Percentiles rank a stretch among this genome's conserved stretches.
Evolutionary conservation across 169 alveolate species (phyloP).

Genomic region (Eimeria brunetti): DNA sequence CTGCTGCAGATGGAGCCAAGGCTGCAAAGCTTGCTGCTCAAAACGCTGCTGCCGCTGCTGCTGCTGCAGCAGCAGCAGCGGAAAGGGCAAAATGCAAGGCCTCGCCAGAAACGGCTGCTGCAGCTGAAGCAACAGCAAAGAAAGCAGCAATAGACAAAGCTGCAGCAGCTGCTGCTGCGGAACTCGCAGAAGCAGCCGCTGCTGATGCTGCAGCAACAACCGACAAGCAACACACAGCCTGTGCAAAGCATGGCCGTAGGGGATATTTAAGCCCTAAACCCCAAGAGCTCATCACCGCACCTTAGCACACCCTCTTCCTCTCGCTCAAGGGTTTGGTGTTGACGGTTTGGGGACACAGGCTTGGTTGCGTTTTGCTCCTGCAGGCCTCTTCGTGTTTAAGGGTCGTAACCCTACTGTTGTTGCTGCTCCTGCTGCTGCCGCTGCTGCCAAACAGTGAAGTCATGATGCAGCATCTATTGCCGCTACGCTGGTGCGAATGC

Average conservation of each 20-base stretch:
- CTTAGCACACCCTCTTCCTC: neutral
- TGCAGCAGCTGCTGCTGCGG: constrained; percentile 52
- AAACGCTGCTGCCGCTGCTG: constrained; percentile 27
- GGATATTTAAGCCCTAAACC: neutral
- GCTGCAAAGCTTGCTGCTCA: constrained; percentile 17
- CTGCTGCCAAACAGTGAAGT: constrained; percentile 11
- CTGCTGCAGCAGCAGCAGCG: constrained; percentile 47
- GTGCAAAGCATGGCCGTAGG: constrained; percentile 49
- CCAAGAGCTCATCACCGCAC: neutral
- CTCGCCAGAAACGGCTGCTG: constrained; percentile 36
- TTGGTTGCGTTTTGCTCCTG: constrained; percentile 8
- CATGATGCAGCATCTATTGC: too few species aligned
- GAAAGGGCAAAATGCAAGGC: constrained; percentile 26
- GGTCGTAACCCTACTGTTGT: constrained; percentile 16
- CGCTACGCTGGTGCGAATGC: neutral
- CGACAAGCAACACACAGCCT: constrained; percentile 2
- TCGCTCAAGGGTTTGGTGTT: neutral
- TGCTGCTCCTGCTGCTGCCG: constrained; percentile 1
- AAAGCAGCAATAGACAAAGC: constrained; percentile 31
- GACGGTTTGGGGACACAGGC: neutral
- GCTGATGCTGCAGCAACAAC: neutral
- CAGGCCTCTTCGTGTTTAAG: constrained; percentile 22
- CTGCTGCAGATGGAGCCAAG: constrained; percentile 9
- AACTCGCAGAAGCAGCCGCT: constrained; percentile 20
- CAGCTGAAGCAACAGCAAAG: constrained; percentile 52